Percentiles rank a stretch among this genome's conserved stretches.
These are phyloP conservation scores for Ceratocystis colombiana DNA, from an alignment of 2,329 filamentous ascomycete species.

Conservation along the genomic window DNA sequence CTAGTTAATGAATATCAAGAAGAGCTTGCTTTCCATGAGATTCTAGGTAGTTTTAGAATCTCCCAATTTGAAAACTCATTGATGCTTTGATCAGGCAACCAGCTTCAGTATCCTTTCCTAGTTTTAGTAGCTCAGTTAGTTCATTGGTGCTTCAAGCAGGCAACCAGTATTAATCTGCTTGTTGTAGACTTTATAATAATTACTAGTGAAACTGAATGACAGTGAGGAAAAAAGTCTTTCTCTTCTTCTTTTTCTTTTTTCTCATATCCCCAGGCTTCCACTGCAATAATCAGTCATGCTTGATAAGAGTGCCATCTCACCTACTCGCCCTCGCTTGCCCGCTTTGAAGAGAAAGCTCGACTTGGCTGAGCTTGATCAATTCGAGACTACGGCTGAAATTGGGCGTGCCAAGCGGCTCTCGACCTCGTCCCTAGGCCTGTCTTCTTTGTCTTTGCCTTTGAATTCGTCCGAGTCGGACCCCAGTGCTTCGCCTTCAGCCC, in stretches of 20 bases:
- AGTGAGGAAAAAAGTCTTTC: background rate
- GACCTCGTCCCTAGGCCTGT: background rate
- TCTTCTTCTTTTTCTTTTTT: background rate
- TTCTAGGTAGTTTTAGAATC: background rate
- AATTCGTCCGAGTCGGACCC: too few species aligned
- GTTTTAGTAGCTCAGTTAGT: too few species aligned
- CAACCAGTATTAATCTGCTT: too few species aligned
- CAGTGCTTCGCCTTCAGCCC: too few species aligned
- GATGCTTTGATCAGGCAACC: background rate
- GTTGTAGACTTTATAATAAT: too few species aligned
- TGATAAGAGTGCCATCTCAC: background rate
- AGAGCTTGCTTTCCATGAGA: background rate
- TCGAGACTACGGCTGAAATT: background rate
- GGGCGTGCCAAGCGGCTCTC: background rate
- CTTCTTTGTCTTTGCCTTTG: too few species aligned
- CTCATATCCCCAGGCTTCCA: background rate
- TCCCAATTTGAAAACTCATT: background rate
- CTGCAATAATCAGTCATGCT: background rate
- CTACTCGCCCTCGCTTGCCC: background rate
- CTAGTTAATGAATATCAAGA: too few species aligned
- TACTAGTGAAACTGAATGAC: too few species aligned
- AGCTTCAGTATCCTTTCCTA: background rate
- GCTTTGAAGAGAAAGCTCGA: background rate
- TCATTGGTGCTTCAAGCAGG: too few species aligned
- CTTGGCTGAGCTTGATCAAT: background rate